Evolutionary conservation across 805 yeast species (phyloP).

Genomic region (Metschnikowia kofuensis): DNA sequence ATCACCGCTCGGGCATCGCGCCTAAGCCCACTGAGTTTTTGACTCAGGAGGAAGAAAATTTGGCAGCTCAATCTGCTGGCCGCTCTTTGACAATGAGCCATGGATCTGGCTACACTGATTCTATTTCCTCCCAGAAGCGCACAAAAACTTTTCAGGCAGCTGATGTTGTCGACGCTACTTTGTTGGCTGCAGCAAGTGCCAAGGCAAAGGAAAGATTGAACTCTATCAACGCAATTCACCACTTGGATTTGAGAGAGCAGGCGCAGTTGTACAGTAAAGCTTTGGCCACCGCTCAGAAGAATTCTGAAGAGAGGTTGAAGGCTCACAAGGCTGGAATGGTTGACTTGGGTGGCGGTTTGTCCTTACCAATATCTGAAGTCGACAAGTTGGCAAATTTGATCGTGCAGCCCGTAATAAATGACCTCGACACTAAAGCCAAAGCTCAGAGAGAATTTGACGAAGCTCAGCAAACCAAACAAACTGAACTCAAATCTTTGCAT

Average conservation of each 20-base stretch:
- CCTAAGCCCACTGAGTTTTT: constrained; percentile 27
- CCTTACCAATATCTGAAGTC: constrained; percentile 71
- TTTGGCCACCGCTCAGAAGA: constrained; percentile 69
- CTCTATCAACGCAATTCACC: constrained; percentile 25
- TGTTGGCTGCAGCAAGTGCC: constrained; percentile 47
- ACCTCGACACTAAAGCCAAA: constrained; percentile 66
- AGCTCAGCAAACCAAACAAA: constrained; percentile 34
- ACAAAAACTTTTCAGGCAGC: constrained; percentile 37
- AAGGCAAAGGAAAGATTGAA: constrained; percentile 44
- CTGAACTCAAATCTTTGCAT: constrained; percentile 34
- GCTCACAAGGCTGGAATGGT: constrained; percentile 52
- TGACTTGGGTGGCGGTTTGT: constrained; percentile 85
- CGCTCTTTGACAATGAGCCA: constrained; percentile 51
- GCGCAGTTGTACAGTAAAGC: constrained; percentile 70
- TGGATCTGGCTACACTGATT: constrained; percentile 27
- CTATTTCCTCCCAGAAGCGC: constrained; percentile 26
- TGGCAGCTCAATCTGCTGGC: constrained; percentile 57
- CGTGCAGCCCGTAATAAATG: constrained; percentile 79
- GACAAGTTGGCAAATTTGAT: constrained; percentile 73
- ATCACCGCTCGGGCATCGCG: constrained; percentile 38
- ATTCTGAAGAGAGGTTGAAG: constrained; percentile 53
- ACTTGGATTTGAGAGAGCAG: constrained; percentile 37
- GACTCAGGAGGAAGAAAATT: constrained; percentile 40
- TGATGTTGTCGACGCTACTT: constrained; percentile 44
- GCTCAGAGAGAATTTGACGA: constrained; percentile 56